Evolutionary conservation across 2,329 filamentous ascomycete genomes (phyloP), one percentile per base, ranked within the genome.

Genomic region (Fusarium redolens): DNA sequence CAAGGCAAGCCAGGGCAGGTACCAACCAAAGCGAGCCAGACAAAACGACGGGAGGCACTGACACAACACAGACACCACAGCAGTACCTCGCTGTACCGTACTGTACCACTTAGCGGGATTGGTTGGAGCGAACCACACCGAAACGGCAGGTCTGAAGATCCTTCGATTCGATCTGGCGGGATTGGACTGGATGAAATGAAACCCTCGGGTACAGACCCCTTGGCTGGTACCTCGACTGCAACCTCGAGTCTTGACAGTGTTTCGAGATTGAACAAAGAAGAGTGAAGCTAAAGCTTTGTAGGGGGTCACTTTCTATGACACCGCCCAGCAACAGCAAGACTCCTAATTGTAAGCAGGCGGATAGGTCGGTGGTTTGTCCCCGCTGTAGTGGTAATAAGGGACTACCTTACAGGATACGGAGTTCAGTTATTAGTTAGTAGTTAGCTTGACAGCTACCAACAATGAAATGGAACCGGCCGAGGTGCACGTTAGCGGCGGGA

Each of bases 401-500:
- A 58, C 43, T 57, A 17, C 40, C 41, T 25, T 57, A 7, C 8
- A 33, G 51, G 37, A 50, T 35, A 51, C 35, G 45, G 41, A 37
- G 33, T 52, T 38, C 33, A 52, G 22, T 52, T 38, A 38, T 55
- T 58, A 44, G n/a, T 51, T 14, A 52, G 54, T 58, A 30, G 65
- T 40, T 56, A 20, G 65, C 63, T 68, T 52, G 44, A 54, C 58
- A 66, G 64, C 41, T 62, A 54, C 47, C 22, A 35, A 43, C 28
- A 25, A 55, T 33, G 50, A 30, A 56, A 40, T 52, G 58, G 66
- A 69, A 58, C 65, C 51, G 61, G 71, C 63, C 58, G 51, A 73
- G 63, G 41, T 62, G 51, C 28, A 70, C 56, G 38, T 71, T 74
- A 65, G 71, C 71, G 71, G 71, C 69, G 70, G 70, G 37, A 71